Conservation (phyloP, 768 basidiomycete genomes). For the Suillus hirtellus region DNA sequence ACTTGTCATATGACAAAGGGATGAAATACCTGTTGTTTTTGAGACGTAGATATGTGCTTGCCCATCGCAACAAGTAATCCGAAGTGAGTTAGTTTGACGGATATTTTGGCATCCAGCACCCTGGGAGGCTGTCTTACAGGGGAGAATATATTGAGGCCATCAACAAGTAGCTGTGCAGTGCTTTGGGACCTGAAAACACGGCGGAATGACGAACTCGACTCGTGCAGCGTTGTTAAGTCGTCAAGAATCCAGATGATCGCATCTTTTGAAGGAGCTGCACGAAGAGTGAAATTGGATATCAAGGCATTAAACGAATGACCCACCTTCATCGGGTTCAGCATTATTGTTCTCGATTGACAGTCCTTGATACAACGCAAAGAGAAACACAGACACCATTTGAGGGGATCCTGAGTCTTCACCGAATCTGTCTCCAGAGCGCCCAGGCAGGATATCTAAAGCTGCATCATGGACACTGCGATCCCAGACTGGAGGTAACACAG, state of each 20-base stretch:
- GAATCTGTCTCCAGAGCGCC: constrained; percentile 24
- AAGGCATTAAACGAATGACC: not conserved
- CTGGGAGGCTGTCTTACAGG: constrained; percentile 3
- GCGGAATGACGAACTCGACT: constrained; percentile 64
- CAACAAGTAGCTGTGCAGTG: constrained; percentile 65
- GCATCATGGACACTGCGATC: constrained; percentile 62
- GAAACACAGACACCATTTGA: constrained; percentile 6
- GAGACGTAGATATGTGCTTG: constrained; percentile 55
- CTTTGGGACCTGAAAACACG: constrained; percentile 73
- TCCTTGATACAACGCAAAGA: constrained; percentile 6
- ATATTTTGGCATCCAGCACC: constrained; percentile 29
- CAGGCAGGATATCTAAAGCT: constrained; percentile 70
- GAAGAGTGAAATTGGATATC: not conserved
- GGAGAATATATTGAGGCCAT: constrained; percentile 56
- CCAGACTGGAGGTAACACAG: constrained; percentile 71
- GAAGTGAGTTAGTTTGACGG: constrained; percentile 73
- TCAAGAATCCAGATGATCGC: constrained; percentile 47
- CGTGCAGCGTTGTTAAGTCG: constrained; percentile 69
- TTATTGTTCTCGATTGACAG: not conserved
- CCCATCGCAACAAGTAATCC: constrained; percentile 68
- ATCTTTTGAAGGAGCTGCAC: constrained; percentile 24
- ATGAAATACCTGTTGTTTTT: constrained; percentile 69
- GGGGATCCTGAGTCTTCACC: not conserved
- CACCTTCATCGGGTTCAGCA: not conserved
- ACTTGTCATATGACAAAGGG: not conserved